Conservation (phyloP, 2,329 filamentous ascomycete genomes). For the Diaporthe vaccinii region DNA sequence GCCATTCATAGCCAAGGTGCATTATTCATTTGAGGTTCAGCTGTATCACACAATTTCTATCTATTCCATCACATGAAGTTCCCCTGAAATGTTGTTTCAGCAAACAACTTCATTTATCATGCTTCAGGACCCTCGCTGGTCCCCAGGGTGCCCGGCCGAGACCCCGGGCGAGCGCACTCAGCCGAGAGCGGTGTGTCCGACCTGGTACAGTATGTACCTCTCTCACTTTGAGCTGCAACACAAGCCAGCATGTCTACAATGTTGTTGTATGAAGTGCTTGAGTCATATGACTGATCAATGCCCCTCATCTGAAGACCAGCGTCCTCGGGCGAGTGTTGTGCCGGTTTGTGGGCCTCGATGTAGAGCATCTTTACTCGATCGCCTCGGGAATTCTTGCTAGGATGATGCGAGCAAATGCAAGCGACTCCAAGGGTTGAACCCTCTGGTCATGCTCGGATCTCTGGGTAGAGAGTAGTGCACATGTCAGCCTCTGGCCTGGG, state of each 20-base stretch:
- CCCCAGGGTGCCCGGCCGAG: conserved; percentile 15
- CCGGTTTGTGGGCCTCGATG: not conserved
- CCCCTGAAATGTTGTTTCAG: conserved; percentile 15
- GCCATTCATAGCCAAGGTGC: not conserved
- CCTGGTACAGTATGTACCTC: not conserved
- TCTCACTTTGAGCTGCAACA: not conserved
- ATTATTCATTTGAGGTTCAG: not conserved
- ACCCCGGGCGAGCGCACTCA: not conserved
- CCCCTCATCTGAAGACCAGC: not conserved
- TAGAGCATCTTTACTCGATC: not conserved
- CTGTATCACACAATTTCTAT: not conserved
- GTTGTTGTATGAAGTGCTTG: not conserved
- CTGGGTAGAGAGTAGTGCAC: not conserved
- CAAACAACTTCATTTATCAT: conserved; percentile 24
- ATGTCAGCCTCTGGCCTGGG: not conserved
- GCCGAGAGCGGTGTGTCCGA: conserved; percentile 22
- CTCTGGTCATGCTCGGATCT: not conserved
- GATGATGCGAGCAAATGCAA: not conserved
- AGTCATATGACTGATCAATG: conserved; percentile 7
- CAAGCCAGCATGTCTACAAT: conserved; percentile 3
- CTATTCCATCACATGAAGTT: not conserved
- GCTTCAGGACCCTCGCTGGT: not conserved
- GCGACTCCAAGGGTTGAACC: conserved; percentile 6
- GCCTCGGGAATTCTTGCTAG: not conserved
- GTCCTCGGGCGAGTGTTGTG: not conserved